Evolutionary conservation across 78 protist genomes (phyloP).

Genomic region (Corallochytrium limacisporum): DNA sequence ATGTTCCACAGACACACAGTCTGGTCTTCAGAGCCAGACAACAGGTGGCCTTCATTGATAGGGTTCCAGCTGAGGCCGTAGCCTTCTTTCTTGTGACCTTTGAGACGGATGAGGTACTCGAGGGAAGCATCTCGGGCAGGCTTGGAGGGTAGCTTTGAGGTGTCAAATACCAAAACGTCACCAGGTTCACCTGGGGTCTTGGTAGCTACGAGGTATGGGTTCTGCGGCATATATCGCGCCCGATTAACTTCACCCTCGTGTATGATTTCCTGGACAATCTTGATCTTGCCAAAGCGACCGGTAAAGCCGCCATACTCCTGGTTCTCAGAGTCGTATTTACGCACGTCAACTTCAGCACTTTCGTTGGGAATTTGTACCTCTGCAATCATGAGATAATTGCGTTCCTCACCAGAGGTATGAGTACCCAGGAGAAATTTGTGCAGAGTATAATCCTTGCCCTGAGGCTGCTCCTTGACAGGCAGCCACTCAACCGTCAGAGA

Average conservation of each 20-base stretch:
- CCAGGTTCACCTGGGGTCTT: slow-evolving; percentile 63
- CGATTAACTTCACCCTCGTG: slow-evolving; percentile 86
- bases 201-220: slow-evolving; percentile 79
- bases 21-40: slow-evolving; percentile 72
- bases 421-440: slow-evolving; percentile 83
- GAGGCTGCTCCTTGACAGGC: background rate
- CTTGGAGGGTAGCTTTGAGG: slow-evolving; percentile 60
- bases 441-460: slow-evolving; percentile 21
- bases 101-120: slow-evolving; percentile 19
- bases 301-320: slow-evolving; percentile 50
- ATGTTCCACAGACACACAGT: slow-evolving; percentile 82
- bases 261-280: slow-evolving; percentile 44
- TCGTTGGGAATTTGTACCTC: slow-evolving; percentile 66
- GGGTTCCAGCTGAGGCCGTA: slow-evolving; percentile 89
- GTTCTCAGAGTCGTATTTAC: slow-evolving; percentile 51
- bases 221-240: slow-evolving; percentile 86
- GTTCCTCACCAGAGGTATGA: slow-evolving; percentile 83
- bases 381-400: slow-evolving; percentile 75
- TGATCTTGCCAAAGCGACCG: slow-evolving; percentile 31
- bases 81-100: slow-evolving; percentile 87
- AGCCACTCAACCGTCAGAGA: slow-evolving; percentile 13
- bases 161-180: slow-evolving; percentile 73
- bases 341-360: slow-evolving; percentile 39
- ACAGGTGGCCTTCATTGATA: slow-evolving; percentile 35
- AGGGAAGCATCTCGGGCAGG: slow-evolving; percentile 18